Evolutionary conservation across 2,329 filamentous ascomycete species (phyloP), one percentile per base, ranked within the genome.

Genomic region (Aureobasidium sp.): DNA sequence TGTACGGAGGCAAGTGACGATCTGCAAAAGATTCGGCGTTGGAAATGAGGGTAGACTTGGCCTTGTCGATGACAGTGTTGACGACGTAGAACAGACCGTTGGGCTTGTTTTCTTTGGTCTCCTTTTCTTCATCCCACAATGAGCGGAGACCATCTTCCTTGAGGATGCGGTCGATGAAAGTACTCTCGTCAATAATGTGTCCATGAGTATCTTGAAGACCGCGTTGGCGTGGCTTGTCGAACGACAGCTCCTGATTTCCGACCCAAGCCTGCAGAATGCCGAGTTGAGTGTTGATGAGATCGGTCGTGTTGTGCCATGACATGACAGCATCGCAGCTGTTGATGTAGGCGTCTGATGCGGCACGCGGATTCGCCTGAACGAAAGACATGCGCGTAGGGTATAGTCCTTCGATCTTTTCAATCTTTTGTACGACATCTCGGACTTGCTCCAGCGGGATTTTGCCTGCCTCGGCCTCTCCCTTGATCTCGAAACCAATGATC

Each of bases 121-220:
- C 49, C 37, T 63, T 63, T 27, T 78, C 76, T 64, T 93, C 86
- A 53, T 91, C 89, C 74, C 96, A 93, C 29, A 99, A 80, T 0
- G 92, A 97, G 69, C 91, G 93, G 52, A 99, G 80, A 1, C 91
- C 92, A 71, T 97, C 94, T 74, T 97, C 93, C 71, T 97, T 97
- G 79, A 99, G 83, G 31, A 99, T 84, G 47, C 93, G 85, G 73
- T 99, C 94, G 62, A 99, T 84, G 75, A 99, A 99, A 0, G 91
- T 95, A 0, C 91, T 88, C 68, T 97, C 92, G 70, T 97, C 93
- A 29, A 87, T 86, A 52, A 96, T 84, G 63, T 90, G 89, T 67
- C 88, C 85, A 64, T 84, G 84, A 64, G 81, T 82, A 48, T 71
- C 71, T 51, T 69, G 69, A 2, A 86, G 84, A 0, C 89, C 87